Base-by-base conservation (phyloP, 768 basidiomycete species). In the Leccinum pellstonianum region DNA sequence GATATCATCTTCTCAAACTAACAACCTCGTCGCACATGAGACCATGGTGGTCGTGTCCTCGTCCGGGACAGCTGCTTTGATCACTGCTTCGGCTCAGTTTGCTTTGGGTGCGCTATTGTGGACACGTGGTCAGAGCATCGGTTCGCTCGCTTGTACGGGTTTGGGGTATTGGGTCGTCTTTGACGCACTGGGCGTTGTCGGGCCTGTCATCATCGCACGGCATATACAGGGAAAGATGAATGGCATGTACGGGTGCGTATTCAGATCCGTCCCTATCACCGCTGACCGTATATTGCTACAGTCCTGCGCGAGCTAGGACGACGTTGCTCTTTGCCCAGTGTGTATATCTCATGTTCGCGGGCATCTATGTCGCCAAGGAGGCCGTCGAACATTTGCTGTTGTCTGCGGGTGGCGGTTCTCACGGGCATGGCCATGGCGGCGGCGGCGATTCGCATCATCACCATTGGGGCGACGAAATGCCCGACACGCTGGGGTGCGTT, bases 91-190 rank as follows among this genome's bases (percentile, higher is more conserved):
- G 2, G 73, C 72, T 1, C 85, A 90, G 64, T 89, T 91, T 56
- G 62, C 81, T 4, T 74, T 91, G 2, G 91, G 91, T 0, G 86
- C 85, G 3, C 84, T 81, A 67, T 62, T 98, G 9, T 99, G 97
- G 97, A 87, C 94, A 0, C 80, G 80, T 23, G 95, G 95, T 2
- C 97, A 99, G 73, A 86, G 88, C 61, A 83, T 86, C 21, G 95
- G 95, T 17, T 94, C 93, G 52, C 76, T 98, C 29, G 81, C 89
- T 8, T 86, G 89, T 57, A 96, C 96, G 1, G 97, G 94, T 0
- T 73, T 99, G 17, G 97, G 96, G 0, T 99, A 99, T 70, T 90
- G 96, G 86, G 86, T 96, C 23, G 94, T 98, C 2, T 99, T 98
- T 69, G 96, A 98, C 70, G 84, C 94, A 3, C 79, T 95, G 62